Percentiles rank a stretch among this genome's conserved stretches.
Conservation (phyloP, 2,329 filamentous ascomycete genomes). For the Phaeosphaeria sp. region DNA sequence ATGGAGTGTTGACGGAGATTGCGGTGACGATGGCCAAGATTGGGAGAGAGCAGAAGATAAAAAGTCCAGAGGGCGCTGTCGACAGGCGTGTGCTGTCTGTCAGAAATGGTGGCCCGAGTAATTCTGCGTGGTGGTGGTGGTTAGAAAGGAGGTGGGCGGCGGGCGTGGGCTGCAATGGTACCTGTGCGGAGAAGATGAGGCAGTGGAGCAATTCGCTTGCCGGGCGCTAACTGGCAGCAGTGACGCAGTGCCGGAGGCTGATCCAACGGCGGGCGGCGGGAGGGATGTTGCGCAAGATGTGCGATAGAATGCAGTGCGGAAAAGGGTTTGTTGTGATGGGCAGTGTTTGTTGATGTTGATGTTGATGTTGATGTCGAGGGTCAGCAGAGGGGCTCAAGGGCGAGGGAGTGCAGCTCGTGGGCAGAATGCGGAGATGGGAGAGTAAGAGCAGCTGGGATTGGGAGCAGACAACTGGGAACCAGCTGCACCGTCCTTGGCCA, state of each 20-base stretch:
- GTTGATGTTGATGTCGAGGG: neutral
- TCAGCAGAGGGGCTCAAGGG: too few species aligned
- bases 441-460: neutral
- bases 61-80: slow-evolving; percentile 23
- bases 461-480: neutral
- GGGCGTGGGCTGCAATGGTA: slow-evolving; percentile 34
- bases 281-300: neutral
- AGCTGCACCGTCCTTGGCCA: slow-evolving; percentile 7
- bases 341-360: neutral
- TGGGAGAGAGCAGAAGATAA: slow-evolving; percentile 12
- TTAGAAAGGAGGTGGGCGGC: slow-evolving; percentile 32
- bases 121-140: slow-evolving; percentile 16
- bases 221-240: slow-evolving; percentile 39
- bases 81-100: slow-evolving; percentile 24
- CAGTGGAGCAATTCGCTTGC: slow-evolving; percentile 41
- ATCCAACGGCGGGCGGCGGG: slow-evolving; percentile 17
- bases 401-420: neutral
- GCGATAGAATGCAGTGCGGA: neutral
- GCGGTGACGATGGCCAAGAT: slow-evolving; percentile 39
- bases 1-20: slow-evolving; percentile 37
- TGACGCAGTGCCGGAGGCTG: slow-evolving; percentile 28
- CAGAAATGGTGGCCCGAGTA: slow-evolving; percentile 15
- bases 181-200: slow-evolving; percentile 38
- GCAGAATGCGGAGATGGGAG: neutral
- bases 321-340: neutral